Conservation (phyloP, 1,284 basidiomycete species). For the Erythrobasidium hasegawianum region DNA sequence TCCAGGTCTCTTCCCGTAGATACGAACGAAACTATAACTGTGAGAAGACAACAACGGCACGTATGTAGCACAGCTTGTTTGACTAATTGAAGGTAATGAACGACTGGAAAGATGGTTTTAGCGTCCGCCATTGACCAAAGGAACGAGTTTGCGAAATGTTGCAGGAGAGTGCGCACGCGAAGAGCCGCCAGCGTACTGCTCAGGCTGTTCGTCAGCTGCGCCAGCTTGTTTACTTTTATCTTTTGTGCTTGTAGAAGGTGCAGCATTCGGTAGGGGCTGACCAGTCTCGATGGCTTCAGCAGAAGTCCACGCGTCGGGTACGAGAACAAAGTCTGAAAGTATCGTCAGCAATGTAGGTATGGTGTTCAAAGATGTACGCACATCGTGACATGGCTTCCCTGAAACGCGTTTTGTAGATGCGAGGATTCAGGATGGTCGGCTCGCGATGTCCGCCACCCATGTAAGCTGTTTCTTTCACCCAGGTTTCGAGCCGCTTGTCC, state of each 20-base stretch:
- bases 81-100: too few species aligned
- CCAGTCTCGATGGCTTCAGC: constrained; percentile 22
- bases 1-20: too few species aligned
- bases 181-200: constrained; percentile 29
- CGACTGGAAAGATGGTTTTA: too few species aligned
- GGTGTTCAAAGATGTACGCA: not conserved
- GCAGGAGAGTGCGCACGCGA: constrained; percentile 22
- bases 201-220: constrained; percentile 20
- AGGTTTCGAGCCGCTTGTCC: constrained; percentile 97
- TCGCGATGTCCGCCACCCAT: constrained; percentile 76
- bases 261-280: constrained; percentile 2
- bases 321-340: constrained; percentile 25
- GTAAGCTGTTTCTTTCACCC: constrained; percentile 92
- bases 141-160: not conserved
- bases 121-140: too few species aligned
- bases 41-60: too few species aligned
- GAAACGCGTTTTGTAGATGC: constrained; percentile 79
- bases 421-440: constrained; percentile 80
- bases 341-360: not conserved
- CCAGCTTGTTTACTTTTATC: constrained; percentile 8
- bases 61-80: too few species aligned
- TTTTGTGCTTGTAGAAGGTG: constrained; percentile 4
- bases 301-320: constrained; percentile 33
- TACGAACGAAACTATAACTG: too few species aligned
- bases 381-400: constrained; percentile 83